Base-by-base conservation (phyloP, 768 basidiomycete genomes). In the Rhizopogon vulgaris region DNA sequence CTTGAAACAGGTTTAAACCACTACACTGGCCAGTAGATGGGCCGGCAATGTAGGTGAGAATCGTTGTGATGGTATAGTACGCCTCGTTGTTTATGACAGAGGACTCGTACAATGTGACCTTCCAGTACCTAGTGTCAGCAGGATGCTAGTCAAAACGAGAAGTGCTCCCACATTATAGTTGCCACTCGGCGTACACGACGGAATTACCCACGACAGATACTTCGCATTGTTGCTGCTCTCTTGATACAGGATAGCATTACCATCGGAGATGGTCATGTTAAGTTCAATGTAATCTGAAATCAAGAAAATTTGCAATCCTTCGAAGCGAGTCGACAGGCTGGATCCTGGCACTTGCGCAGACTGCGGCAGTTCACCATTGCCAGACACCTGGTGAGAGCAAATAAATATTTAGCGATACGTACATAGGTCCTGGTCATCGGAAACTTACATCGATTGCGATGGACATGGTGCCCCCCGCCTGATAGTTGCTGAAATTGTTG, bases 51-150 rank as follows among this genome's bases (percentile, higher is more conserved):
- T 34, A 10, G 0, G 11, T 34, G 32, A 12, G 12, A 11, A 78
- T 61, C 3, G 72, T 65, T 12, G 73, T 75, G 51, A 77, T 75
- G 17, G 69, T 60, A 51, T 74, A 77, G 52, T 60, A 69, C 10
- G 58, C 56, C 22, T 60, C 45, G 25, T 60, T 62, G 28, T 73
- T 62, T 60, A 24, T 34, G 32, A 63, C 62, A 3, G 72, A 71
- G 3, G 58, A 53, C 55, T 79, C 78, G 54, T 79, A 34, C 10
- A 78, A 66, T 2, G 76, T 78, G 37, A 77, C 58, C 77, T 79
- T 22, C n/a, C 37, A 12, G 32, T 4, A 34, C 10, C 32, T 0
- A 34, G 12, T 30, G 14, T 38, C 49, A 10, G 27, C n/a, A 37
- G 22, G 17, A 2, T 25, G 34, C 32, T 49, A 48, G 48, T 56